phyloP scores from a whole-genome alignment of 805 yeast genomes.

The Metschnikowia cerradonensis region DNA sequence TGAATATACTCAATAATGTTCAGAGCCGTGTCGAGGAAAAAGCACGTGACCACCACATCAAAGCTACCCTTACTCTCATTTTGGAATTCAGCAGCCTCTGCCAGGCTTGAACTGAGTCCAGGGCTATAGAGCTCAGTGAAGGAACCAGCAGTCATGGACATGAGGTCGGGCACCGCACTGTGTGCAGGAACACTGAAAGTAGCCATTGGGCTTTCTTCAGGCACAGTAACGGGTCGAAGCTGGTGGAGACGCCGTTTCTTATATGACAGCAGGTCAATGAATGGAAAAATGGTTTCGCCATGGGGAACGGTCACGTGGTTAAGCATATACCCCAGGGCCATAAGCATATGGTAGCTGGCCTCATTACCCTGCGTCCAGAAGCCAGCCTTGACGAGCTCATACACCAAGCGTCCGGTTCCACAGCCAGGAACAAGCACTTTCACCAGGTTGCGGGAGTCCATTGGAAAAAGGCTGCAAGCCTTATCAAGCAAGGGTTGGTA shows the following conservation, averaged over 20 bases:
- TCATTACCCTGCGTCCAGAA: conserved; percentile 67
- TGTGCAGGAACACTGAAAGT: conserved; percentile 15
- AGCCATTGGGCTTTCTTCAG: conserved; percentile 47
- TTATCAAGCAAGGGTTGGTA: conserved; percentile 37
- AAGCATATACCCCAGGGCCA: conserved; percentile 51
- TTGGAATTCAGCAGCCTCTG: conserved; percentile 37
- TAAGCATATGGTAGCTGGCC: conserved; percentile 59
- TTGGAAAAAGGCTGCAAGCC: conserved; percentile 36
- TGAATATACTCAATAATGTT: conserved; percentile 55
- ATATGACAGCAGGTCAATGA: conserved; percentile 49
- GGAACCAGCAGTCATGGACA: conserved; percentile 74
- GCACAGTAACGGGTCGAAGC: conserved; percentile 47
- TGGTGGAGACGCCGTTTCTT: conserved; percentile 44
- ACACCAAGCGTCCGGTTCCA: conserved; percentile 57
- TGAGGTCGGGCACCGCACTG: conserved; percentile 31
- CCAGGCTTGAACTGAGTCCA: conserved; percentile 16
- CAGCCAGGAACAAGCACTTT: conserved; percentile 60
- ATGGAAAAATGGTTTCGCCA: conserved; percentile 48
- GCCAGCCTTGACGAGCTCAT: conserved; percentile 52
- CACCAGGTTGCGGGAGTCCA: conserved; percentile 30
- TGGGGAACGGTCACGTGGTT: conserved; percentile 43
- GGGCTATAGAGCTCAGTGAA: conserved; percentile 64
- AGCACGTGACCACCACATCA: conserved; percentile 50
- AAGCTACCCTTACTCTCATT: conserved; percentile 22
- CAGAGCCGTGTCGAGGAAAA: conserved; percentile 61